Conservation (phyloP, 768 basidiomycete genomes). For the Suillus discolor region DNA sequence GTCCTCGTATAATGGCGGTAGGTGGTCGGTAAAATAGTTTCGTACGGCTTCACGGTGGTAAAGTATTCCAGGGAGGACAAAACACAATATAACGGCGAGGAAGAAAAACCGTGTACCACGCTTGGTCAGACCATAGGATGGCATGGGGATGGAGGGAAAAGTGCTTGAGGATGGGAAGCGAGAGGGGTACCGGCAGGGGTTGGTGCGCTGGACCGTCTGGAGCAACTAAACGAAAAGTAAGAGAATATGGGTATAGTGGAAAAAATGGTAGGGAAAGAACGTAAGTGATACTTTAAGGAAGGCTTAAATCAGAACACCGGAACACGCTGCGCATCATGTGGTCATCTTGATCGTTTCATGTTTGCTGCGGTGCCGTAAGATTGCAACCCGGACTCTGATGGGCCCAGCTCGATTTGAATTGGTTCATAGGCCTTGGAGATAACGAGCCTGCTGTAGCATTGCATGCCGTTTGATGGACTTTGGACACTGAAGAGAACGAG, state of each 20-base stretch:
- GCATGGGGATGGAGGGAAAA: slow-evolving; percentile 18
- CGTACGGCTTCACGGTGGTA: not conserved
- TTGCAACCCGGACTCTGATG: not conserved
- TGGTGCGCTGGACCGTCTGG: not conserved
- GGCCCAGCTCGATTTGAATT: no score
- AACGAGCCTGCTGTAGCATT: no score
- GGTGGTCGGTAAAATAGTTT: not conserved
- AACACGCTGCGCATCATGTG: not conserved
- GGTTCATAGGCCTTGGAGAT: no score
- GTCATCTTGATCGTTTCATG: not conserved
- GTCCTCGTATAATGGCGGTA: slow-evolving; percentile 45
- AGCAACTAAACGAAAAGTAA: not conserved
- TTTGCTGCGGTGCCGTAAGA: not conserved
- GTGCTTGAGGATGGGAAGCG: slow-evolving; percentile 1
- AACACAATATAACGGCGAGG: slow-evolving; percentile 2
- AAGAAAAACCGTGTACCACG: slow-evolving; percentile 24
- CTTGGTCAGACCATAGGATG: slow-evolving; percentile 23
- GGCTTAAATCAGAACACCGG: not conserved
- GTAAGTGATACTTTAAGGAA: not conserved
- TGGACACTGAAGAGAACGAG: no score
- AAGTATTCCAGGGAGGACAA: not conserved
- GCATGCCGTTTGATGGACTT: no score
- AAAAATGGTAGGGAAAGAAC: not conserved
- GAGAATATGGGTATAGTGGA: not conserved
- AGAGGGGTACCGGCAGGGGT: not conserved